Percentiles rank a stretch among this genome's conserved stretches.
Conservation (phyloP, 2,329 filamentous ascomycete species). For the Ceratocystis huliohia region DNA sequence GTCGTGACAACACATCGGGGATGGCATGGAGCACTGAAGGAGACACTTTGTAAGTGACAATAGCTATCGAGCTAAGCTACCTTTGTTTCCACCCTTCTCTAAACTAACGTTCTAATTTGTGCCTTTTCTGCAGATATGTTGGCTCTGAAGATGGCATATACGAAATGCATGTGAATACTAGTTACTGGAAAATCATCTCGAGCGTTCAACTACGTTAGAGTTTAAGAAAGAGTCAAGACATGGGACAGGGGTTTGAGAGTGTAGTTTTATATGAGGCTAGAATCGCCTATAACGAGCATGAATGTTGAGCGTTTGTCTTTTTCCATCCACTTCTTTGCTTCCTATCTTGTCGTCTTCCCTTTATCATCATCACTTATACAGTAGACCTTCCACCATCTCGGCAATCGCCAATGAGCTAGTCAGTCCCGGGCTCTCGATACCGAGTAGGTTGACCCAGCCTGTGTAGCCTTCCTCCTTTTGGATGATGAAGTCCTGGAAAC, state of each 20-base stretch:
- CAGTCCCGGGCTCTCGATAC: conserved; percentile 85
- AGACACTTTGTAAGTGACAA: conserved; percentile 40
- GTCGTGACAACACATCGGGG: conserved; percentile 47
- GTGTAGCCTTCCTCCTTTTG: conserved; percentile 60
- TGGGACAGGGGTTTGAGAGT: conserved; percentile 20
- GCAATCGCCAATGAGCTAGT: conserved; percentile 79
- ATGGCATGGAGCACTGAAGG: conserved; percentile 51
- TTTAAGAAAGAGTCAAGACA: no score
- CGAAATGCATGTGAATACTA: conserved; percentile 55
- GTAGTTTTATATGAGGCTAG: background rate
- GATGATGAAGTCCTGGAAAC: conserved; percentile 78
- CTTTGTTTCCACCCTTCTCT: background rate
- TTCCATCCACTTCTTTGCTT: conserved; percentile 20
- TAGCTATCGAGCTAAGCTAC: background rate
- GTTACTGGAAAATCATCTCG: conserved; percentile 46
- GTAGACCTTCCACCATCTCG: conserved; percentile 51
- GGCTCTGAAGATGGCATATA: conserved; percentile 63
- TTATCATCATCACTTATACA: conserved; percentile 30
- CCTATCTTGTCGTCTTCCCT: no score
- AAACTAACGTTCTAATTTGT: background rate
- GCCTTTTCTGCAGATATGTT: conserved; percentile 38
- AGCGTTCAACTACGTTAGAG: conserved; percentile 39
- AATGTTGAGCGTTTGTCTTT: background rate
- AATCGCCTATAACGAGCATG: background rate
- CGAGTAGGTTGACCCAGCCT: conserved; percentile 80